Evolutionary conservation across 192 early-diverging fungal species (phyloP), one percentile per base, ranked within the genome.

Genomic region (Coemansia sp.): DNA sequence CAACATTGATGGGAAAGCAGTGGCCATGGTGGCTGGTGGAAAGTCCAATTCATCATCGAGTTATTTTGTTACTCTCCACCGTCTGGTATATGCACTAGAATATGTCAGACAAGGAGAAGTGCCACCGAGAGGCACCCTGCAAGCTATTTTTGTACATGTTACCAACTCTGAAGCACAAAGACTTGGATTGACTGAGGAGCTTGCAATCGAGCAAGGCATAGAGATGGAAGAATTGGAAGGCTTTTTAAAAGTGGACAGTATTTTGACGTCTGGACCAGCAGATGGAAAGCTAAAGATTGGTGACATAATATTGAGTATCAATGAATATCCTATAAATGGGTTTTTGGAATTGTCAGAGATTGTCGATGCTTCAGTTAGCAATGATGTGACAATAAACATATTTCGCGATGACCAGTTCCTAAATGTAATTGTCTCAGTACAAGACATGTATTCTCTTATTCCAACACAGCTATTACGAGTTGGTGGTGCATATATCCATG

Each of bases 391-490:
- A 25, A 25, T 25, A 25, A 25, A 25, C 22, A 25, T 93, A 0
- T 83, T 80, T n/a, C 83, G 89, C 40, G 85, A 83, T 30, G 80
- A 84, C 33, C 66, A 80, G 58, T 56, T 85, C 17, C 56, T 58
- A 14, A 76, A 75, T 1, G 67, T 86, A 12, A 62, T 62, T 11
- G 29, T 89, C 7, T 60, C 36, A 7, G 87, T 90, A 1, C 88
- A 89, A 64, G 88, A 93, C 66, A 51, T 93, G 32, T 89, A 90
- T 51, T 72, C 78, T 4, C 84, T 91, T 48, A 96, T 93, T 8
- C 94, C 96, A 1, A 83, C 92, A 68, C 73, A 87, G 40, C 89
- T 90, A 71, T 78, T 96, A 1, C 85, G 90, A 32, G 84, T 95
- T 29, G 95, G 93, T 45, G 90, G 90, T 31, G 88, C 86, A 25